These are phyloP conservation scores for Malania oleifera DNA, from an alignment of 164 flowering plant genomes.

Conservation along the genomic window DNA sequence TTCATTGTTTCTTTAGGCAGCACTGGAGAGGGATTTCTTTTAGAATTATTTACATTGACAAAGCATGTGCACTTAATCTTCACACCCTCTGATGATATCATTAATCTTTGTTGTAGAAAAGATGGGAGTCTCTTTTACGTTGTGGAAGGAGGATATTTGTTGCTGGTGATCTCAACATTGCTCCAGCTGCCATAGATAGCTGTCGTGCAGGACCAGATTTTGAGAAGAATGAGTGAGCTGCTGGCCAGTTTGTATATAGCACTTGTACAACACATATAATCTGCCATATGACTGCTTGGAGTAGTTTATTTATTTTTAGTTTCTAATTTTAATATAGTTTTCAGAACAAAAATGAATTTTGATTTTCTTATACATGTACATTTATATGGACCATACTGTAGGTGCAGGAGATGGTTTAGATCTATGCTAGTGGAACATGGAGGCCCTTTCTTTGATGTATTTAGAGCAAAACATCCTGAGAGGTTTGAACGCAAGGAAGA, in stretches of 20 bases:
- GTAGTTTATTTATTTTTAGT: neutral
- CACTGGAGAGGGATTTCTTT: too few relatives aligned
- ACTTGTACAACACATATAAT: neutral
- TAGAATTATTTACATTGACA: neutral
- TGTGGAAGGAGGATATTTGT: conserved; percentile 70
- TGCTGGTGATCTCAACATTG: conserved; percentile 96
- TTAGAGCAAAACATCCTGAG: conserved; percentile 84
- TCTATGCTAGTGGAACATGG: conserved; percentile 63
- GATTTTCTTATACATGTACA: neutral
- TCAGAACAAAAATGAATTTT: neutral
- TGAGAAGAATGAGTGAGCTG: conserved; percentile 78
- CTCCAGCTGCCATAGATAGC: conserved; percentile 79
- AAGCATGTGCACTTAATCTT: neutral
- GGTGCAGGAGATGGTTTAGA: conserved; percentile 93
- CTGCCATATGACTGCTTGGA: neutral
- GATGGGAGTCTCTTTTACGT: conserved; percentile 75
- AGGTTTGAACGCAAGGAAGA: conserved; percentile 35
- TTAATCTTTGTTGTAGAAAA: conserved; percentile 59
- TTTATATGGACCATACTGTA: conserved; percentile 25
- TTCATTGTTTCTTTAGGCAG: neutral
- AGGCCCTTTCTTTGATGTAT: conserved; percentile 77
- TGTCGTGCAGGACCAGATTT: conserved; percentile 93
- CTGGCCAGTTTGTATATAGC: neutral
- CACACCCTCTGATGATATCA: conserved; percentile 11
- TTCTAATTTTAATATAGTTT: neutral